A percentile compares a stretch with the other conserved stretches of the same genome.
Evolutionary conservation across 257 asterid genomes (phyloP).

Genomic region (Gentiana dahurica): DNA sequence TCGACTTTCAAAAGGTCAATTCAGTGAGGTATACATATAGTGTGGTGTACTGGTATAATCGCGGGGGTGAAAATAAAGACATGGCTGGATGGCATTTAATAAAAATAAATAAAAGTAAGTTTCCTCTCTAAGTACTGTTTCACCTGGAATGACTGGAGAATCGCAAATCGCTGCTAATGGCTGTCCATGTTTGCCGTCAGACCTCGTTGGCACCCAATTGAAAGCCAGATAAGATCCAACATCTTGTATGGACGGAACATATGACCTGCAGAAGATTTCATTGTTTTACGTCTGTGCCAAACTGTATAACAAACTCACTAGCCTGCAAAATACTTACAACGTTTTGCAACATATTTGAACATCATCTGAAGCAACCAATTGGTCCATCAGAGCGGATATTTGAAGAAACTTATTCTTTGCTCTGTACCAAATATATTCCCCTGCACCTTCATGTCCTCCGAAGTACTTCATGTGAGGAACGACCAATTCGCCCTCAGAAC

Average conservation of each 20-base stretch:
- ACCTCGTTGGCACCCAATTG: constrained; percentile 73
- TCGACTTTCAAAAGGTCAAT: no score
- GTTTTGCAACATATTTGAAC: constrained; percentile 38
- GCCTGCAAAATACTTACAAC: constrained; percentile 41
- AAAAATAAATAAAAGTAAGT: not conserved
- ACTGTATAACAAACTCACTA: not conserved
- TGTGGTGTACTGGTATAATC: no score
- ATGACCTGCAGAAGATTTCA: constrained; percentile 39
- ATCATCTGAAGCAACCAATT: constrained; percentile 34
- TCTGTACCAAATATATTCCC: constrained; percentile 83
- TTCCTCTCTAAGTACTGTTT: not conserved
- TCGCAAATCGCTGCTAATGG: constrained; percentile 60
- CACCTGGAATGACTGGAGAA: constrained; percentile 83
- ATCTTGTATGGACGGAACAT: constrained; percentile 70
- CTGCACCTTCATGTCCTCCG: constrained; percentile 86
- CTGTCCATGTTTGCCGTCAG: constrained; percentile 64
- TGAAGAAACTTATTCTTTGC: constrained; percentile 49
- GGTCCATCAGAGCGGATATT: constrained; percentile 48
- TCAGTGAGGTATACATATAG: no score
- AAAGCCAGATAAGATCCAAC: constrained; percentile 78
- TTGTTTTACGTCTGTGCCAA: constrained; percentile 1
- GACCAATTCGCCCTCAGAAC: constrained; percentile 79
- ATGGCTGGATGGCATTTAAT: no score
- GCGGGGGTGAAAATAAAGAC: no score
- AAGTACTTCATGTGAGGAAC: constrained; percentile 62